Evolutionary conservation across 345 rosid species (phyloP).

Genomic region (Acer saccharum): DNA sequence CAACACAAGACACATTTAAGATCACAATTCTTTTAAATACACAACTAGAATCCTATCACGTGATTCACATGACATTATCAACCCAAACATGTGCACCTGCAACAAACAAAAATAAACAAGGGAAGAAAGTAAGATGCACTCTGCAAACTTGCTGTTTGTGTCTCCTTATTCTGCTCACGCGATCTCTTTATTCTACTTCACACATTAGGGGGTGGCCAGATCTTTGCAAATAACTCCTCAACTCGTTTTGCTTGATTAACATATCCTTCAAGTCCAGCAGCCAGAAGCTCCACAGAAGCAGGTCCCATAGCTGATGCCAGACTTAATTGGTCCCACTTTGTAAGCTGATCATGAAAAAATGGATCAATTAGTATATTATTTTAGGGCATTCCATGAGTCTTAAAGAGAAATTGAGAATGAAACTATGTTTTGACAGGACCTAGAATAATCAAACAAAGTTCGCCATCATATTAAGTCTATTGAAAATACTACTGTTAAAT

Average conservation of each 20-base stretch:
- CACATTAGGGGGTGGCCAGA: slow-evolving; percentile 98
- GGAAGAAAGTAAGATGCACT: background rate
- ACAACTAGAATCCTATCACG: background rate
- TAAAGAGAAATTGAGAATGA: background rate
- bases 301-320: slow-evolving; percentile 90
- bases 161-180: slow-evolving; percentile 35
- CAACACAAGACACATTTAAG: background rate
- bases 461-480: background rate
- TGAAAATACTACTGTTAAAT: background rate
- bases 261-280: slow-evolving; percentile 79
- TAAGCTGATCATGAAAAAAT: slow-evolving; percentile 46
- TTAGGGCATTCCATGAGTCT: background rate
- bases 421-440: background rate
- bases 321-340: slow-evolving; percentile 83
- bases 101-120: background rate
- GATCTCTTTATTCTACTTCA: slow-evolving; percentile 23
- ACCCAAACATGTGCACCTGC: background rate
- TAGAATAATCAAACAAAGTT: background rate
- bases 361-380: background rate
- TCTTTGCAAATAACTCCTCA: slow-evolving; percentile 80
- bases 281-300: slow-evolving; percentile 84
- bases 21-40: background rate
- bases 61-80: background rate
- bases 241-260: slow-evolving; percentile 70
- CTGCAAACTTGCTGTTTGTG: background rate